These are phyloP conservation scores for Jatropha podagrica DNA, from an alignment of 441 rosid genomes.

Conservation along the genomic window DNA sequence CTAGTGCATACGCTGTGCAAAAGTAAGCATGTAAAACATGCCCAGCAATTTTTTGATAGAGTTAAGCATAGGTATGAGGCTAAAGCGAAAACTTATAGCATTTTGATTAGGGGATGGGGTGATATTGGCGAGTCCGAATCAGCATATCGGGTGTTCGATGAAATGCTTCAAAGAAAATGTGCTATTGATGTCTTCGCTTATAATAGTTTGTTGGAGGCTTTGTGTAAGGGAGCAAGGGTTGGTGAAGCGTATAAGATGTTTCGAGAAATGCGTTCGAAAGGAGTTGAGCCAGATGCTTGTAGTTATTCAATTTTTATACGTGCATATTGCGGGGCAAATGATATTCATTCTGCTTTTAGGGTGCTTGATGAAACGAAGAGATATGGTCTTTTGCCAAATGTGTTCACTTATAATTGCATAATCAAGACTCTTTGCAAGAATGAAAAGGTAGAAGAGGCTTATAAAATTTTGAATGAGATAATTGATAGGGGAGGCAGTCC, in stretches of 20 bases:
- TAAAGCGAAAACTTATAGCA: conserved; percentile 59
- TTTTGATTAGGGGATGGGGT: conserved; percentile 67
- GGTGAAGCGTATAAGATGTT: conserved; percentile 67
- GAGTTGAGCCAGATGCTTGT: conserved; percentile 62
- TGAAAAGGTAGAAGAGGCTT: conserved; percentile 71
- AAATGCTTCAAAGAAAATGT: conserved; percentile 53
- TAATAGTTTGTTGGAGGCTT: conserved; percentile 68
- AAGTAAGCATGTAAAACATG: conserved; percentile 60
- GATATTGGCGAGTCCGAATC: conserved; percentile 40
- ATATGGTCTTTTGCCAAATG: conserved; percentile 62
- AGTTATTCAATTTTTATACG: conserved; percentile 68
- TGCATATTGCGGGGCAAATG: conserved; percentile 58
- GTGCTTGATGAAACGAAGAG: conserved; percentile 79
- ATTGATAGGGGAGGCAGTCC: conserved; percentile 50
- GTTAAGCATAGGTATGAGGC: conserved; percentile 40
- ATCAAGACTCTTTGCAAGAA: conserved; percentile 72
- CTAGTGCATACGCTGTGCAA: conserved; percentile 66
- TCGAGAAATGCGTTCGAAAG: conserved; percentile 49
- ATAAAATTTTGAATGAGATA: conserved; percentile 67
- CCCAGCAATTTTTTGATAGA: conserved; percentile 57
- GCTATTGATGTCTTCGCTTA: conserved; percentile 60
- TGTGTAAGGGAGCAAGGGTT: conserved; percentile 66
- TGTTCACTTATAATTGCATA: conserved; percentile 75
- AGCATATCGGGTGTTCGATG: conserved; percentile 80
- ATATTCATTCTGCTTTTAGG: conserved; percentile 63